Percentiles rank a stretch among this genome's conserved stretches.
Conservation (phyloP, 2,329 filamentous ascomycete species). For the Xylariaceae sp. region DNA sequence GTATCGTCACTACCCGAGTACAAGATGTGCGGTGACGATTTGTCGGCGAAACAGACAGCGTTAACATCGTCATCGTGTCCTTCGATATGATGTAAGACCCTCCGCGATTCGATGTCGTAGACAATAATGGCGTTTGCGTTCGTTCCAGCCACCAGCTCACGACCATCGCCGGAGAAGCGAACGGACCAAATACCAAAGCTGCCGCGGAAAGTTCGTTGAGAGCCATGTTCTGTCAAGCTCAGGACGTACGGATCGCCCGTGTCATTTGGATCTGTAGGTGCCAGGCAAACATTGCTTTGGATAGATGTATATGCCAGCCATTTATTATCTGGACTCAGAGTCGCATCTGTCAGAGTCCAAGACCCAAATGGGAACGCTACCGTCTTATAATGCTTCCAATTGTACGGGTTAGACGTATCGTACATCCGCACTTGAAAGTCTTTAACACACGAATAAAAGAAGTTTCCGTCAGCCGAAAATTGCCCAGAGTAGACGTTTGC, state of each 20-base stretch:
- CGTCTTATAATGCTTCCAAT: conserved; percentile 96
- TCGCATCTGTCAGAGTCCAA: conserved; percentile 96
- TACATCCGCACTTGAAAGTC: conserved; percentile 97
- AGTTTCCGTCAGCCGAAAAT: conserved; percentile 96
- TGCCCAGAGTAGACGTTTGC: conserved; percentile 91
- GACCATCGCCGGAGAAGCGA: conserved; percentile 89
- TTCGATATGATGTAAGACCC: conserved; percentile 74
- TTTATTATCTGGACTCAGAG: conserved; percentile 87
- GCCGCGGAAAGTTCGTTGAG: conserved; percentile 39
- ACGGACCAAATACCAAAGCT: conserved; percentile 83
- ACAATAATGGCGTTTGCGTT: conserved; percentile 81
- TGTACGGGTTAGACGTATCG: conserved; percentile 92
- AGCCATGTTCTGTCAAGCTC: conserved; percentile 67
- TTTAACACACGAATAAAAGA: conserved; percentile 91
- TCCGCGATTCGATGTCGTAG: conserved; percentile 86
- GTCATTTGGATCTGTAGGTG: conserved; percentile 84
- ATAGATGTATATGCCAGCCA: conserved; percentile 94
- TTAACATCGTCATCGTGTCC: conserved; percentile 93
- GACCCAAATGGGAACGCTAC: conserved; percentile 84
- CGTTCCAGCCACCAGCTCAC: conserved; percentile 89
- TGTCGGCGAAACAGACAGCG: conserved; percentile 94
- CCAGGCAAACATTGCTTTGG: conserved; percentile 80
- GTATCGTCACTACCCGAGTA: conserved; percentile 96
- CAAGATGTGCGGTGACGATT: conserved; percentile 86
- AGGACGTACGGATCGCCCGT: conserved; percentile 79